Percentiles rank a stretch among this genome's conserved stretches.
Evolutionary conservation across 106 monocot species (phyloP).

Genomic region (Dendrobium catenatum): DNA sequence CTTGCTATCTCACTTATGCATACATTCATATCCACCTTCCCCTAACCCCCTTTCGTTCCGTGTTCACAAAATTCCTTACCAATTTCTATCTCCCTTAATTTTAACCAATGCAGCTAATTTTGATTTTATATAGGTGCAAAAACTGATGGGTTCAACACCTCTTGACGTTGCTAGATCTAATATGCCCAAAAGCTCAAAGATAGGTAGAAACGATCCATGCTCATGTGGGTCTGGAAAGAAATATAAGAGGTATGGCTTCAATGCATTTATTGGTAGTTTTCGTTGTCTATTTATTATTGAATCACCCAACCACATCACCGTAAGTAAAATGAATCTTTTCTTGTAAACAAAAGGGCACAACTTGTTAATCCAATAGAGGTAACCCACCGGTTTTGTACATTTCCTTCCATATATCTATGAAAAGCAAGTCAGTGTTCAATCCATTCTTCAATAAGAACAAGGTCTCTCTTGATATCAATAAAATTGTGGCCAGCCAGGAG

Average conservation of each 20-base stretch:
- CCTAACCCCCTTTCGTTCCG: background rate
- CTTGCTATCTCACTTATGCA: background rate
- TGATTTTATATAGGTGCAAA: slow-evolving; percentile 60
- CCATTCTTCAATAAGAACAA: background rate
- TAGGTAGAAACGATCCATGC: slow-evolving; percentile 76
- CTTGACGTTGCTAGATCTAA: slow-evolving; percentile 58
- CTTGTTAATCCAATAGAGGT: background rate
- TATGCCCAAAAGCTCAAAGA: slow-evolving; percentile 47
- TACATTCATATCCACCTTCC: background rate
- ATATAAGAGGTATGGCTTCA: slow-evolving; percentile 68
- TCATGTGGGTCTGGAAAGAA: slow-evolving; percentile 88
- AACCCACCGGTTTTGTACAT: background rate
- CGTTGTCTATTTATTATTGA: background rate
- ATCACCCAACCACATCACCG: background rate
- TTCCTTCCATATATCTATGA: background rate
- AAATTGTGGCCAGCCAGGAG: background rate
- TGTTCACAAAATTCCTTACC: background rate
- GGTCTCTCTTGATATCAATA: background rate
- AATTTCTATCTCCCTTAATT: background rate
- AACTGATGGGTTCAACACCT: slow-evolving; percentile 86
- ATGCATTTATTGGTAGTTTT: background rate
- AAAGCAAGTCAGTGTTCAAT: background rate
- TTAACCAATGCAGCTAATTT: background rate
- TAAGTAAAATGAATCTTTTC: background rate
- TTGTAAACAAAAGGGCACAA: background rate